Percentiles rank a stretch among this genome's conserved stretches.
phyloP scores from a whole-genome alignment of 106 monocot genomes.

The Dendrobium catenatum region DNA sequence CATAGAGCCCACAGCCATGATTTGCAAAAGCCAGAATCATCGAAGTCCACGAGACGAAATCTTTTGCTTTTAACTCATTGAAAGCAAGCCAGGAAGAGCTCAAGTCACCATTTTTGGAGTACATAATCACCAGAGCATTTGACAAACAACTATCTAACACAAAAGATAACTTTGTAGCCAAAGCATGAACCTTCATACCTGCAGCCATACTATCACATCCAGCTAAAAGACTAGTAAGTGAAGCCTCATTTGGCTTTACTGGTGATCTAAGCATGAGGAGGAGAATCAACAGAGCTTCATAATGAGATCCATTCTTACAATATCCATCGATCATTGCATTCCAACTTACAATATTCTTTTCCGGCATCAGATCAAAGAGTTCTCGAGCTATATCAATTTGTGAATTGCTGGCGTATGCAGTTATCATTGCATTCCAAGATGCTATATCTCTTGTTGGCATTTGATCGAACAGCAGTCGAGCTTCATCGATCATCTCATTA shows the following conservation, averaged over 20 bases:
- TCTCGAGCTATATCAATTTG: slow-evolving; percentile 13
- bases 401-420: slow-evolving; percentile 19
- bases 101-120: slow-evolving; percentile 31
- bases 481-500: slow-evolving; percentile 20
- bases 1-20: slow-evolving; percentile 24
- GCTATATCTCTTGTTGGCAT: slow-evolving; percentile 37
- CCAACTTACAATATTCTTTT: slow-evolving; percentile 33
- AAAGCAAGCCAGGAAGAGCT: slow-evolving; percentile 21
- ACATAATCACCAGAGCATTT: slow-evolving; percentile 35
- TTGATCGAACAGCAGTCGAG: slow-evolving; percentile 26
- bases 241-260: slow-evolving; percentile 17
- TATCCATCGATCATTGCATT: slow-evolving; percentile 36
- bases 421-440: slow-evolving; percentile 50
- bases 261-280: slow-evolving; percentile 20
- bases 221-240: slow-evolving; percentile 31
- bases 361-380: slow-evolving; percentile 29
- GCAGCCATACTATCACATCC: slow-evolving; percentile 2
- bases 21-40: slow-evolving; percentile 31
- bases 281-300: slow-evolving; percentile 25
- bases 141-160: slow-evolving; percentile 10
- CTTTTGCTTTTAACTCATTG: slow-evolving; percentile 18
- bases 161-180: slow-evolving; percentile 19
- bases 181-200: slow-evolving; percentile 18
- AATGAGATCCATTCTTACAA: slow-evolving; percentile 11
- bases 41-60: slow-evolving; percentile 38